Conservation (phyloP, 1,284 basidiomycete species). For the Wolfiporia cocos region DNA sequence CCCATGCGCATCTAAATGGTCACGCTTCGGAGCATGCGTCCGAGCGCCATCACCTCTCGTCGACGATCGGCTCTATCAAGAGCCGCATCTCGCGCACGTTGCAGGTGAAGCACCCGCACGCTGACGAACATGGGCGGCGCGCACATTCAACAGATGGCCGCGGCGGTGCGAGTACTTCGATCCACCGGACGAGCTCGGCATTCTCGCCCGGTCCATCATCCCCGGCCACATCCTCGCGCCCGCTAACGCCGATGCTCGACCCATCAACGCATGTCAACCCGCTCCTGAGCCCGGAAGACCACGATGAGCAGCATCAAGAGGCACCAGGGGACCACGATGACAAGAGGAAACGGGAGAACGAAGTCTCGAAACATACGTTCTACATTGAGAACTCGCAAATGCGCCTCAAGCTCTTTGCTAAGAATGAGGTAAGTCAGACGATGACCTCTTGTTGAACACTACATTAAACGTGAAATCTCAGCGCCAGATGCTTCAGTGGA, state of each 20-base stretch:
- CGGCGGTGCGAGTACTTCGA: conserved; percentile 1
- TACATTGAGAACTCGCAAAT: conserved; percentile 91
- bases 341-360: conserved; percentile 38
- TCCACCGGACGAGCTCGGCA: conserved; percentile 14
- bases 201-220: conserved; percentile 26
- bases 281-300: conserved; percentile 25
- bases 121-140: conserved; percentile 22
- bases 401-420: conserved; percentile 83
- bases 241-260: conserved; percentile 55
- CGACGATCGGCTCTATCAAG: conserved; percentile 40
- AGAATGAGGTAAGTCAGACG: conserved; percentile 66
- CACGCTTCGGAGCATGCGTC: conserved; percentile 14
- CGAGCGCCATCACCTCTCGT: conserved; percentile 20
- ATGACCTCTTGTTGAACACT: neutral
- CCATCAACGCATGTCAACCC: conserved; percentile 71
- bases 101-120: too few relatives aligned
- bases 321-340: conserved; percentile 15
- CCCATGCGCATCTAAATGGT: conserved; percentile 17
- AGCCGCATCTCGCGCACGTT: conserved; percentile 44
- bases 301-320: conserved; percentile 22
- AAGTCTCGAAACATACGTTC: conserved; percentile 89
- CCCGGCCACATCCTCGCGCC: conserved; percentile 24
- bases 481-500: conserved; percentile 98
- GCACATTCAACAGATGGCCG: conserved; percentile 1
- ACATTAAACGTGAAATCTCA: too few relatives aligned